Conservation (phyloP, 129 eudicot species). For the Flaveria bidentis region DNA sequence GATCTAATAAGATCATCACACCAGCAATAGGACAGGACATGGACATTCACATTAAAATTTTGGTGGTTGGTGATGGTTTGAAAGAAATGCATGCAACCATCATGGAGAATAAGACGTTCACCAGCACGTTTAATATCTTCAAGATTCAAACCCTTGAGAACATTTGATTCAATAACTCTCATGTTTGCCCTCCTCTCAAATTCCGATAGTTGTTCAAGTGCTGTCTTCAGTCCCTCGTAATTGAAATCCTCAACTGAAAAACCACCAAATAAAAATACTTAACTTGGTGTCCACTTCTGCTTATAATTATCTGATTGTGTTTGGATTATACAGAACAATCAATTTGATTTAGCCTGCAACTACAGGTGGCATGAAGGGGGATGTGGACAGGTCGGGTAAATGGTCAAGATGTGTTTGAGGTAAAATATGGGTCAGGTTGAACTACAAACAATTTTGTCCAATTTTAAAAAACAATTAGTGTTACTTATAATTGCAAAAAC, state of each 20-base stretch:
- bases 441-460: background rate
- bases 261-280: slow-evolving; percentile 10
- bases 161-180: slow-evolving; percentile 76
- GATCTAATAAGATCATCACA: slow-evolving; percentile 91
- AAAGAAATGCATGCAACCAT: slow-evolving; percentile 76
- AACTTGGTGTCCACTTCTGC: background rate
- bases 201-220: slow-evolving; percentile 63
- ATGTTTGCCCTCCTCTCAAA: slow-evolving; percentile 80
- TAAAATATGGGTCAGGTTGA: background rate
- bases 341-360: background rate
- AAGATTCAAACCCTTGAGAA: slow-evolving; percentile 79
- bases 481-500: background rate
- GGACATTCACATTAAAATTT: slow-evolving; percentile 58
- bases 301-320: background rate
- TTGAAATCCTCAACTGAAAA: slow-evolving; percentile 56
- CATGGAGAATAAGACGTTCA: slow-evolving; percentile 70
- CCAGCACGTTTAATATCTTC: slow-evolving; percentile 91
- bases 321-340: background rate
- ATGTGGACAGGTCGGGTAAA: background rate
- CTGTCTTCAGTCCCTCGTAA: slow-evolving; percentile 51
- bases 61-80: slow-evolving; percentile 47
- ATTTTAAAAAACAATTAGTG: background rate
- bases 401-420: no score
- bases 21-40: slow-evolving; percentile 93
- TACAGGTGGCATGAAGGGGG: background rate